Conservation (phyloP, 257 asterid genomes). For the Asclepias syriaca region DNA sequence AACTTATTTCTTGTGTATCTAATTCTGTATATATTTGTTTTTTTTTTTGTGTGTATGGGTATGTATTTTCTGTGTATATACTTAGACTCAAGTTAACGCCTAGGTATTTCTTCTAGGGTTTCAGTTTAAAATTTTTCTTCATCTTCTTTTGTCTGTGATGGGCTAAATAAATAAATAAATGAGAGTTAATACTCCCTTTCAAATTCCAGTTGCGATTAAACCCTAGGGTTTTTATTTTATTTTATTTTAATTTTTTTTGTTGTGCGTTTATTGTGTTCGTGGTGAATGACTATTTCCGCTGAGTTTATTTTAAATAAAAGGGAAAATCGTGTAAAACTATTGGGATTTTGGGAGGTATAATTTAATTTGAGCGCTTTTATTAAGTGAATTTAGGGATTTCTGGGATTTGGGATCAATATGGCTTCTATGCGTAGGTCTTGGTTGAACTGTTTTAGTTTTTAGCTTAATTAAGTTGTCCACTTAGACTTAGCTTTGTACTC, state of each 20-base stretch:
- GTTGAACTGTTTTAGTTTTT: not conserved
- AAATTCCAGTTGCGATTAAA: not conserved
- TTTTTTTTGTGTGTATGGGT: not conserved
- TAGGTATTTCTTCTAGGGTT: slow-evolving; percentile 11
- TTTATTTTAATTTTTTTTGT: not conserved
- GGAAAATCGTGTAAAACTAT: not conserved
- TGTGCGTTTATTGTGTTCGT: not conserved
- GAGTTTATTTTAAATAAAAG: not conserved
- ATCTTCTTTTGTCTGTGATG: not conserved
- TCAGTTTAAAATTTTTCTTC: slow-evolving; percentile 5
- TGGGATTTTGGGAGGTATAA: not conserved
- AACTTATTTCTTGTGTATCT: slow-evolving; percentile 7
- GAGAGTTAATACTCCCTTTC: not conserved
- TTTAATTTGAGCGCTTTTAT: too few relatives aligned
- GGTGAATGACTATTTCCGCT: not conserved
- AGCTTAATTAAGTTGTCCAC: not conserved
- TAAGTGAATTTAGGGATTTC: slow-evolving; percentile 4
- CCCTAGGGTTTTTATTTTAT: slow-evolving; percentile 5
- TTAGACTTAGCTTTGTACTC: not conserved
- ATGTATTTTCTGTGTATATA: not conserved
- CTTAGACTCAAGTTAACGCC: not conserved
- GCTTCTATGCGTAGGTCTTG: not conserved
- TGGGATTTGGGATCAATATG: not conserved
- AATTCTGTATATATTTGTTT: not conserved
- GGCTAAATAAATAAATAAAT: not conserved